Evolutionary conservation across 345 rosid genomes (phyloP).

Genomic region (Sapria himalayana): DNA sequence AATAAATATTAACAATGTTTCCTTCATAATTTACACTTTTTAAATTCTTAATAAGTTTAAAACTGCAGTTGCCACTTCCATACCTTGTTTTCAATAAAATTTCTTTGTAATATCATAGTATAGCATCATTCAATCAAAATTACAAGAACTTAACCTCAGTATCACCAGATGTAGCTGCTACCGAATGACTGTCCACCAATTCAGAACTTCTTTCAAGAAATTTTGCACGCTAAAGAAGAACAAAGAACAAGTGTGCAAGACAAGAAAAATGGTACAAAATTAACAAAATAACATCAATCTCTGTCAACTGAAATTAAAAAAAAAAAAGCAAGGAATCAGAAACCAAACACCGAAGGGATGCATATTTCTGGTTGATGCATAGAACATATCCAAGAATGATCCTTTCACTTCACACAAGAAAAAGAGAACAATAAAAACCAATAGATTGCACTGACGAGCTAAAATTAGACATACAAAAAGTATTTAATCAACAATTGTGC

Average conservation of each 20-base stretch:
- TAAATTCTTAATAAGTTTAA: no score
- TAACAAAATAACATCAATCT: no score
- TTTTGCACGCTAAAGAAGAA: conserved; percentile 36
- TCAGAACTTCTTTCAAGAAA: conserved; percentile 64
- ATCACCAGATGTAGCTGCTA: conserved; percentile 76
- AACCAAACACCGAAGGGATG: conserved; percentile 41
- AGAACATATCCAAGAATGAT: conserved; percentile 67
- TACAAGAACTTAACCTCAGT: conserved; percentile 24
- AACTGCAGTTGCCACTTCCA: no score
- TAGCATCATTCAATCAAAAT: background rate
- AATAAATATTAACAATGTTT: no score
- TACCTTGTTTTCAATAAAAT: no score
- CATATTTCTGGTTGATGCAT: conserved; percentile 54
- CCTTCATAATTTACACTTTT: no score
- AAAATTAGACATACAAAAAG: no score
- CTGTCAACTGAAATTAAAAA: no score
- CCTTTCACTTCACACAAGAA: conserved; percentile 33
- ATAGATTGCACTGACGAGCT: background rate
- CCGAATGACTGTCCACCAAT: conserved; percentile 78
- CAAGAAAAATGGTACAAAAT: background rate
- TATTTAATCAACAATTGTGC: no score
- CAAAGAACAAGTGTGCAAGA: background rate
- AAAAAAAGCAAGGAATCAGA: background rate
- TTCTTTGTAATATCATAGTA: no score
- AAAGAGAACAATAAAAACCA: conserved; percentile 1